phyloP scores from a whole-genome alignment of 805 yeast genomes.

The Dipodascus albidus region DNA sequence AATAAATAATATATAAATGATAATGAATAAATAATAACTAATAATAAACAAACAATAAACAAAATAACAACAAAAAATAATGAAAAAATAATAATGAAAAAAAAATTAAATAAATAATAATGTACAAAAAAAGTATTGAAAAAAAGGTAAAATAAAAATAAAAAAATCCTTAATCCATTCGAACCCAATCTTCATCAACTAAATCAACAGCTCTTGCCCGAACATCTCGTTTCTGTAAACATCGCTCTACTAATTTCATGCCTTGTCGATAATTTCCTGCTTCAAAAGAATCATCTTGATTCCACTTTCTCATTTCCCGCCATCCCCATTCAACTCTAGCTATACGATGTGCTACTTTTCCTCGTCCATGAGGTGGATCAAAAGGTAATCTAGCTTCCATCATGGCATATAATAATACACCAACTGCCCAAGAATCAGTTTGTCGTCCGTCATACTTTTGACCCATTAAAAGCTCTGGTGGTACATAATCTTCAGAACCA shows the following conservation, averaged over 20 bases:
- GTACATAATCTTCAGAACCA: slow-evolving; percentile 93
- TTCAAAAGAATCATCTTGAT: slow-evolving; percentile 17
- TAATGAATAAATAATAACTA: neutral
- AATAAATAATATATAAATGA: neutral
- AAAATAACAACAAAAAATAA: neutral
- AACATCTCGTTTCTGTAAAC: slow-evolving; percentile 38
- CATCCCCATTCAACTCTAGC: slow-evolving; percentile 92
- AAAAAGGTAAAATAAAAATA: neutral
- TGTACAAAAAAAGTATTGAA: neutral
- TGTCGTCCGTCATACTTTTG: slow-evolving; percentile 82
- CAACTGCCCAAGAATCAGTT: slow-evolving; percentile 91
- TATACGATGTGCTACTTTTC: slow-evolving; percentile 70
- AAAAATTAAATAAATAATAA: neutral
- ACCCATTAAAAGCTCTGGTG: slow-evolving; percentile 90
- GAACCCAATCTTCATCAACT: slow-evolving; percentile 27
- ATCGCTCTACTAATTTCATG: slow-evolving; percentile 37
- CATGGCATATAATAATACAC: slow-evolving; percentile 77
- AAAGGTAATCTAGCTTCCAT: slow-evolving; percentile 85
- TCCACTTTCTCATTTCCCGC: slow-evolving; percentile 37
- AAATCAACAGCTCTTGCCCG: slow-evolving; percentile 30
- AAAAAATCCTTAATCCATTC: neutral
- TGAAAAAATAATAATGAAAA: neutral
- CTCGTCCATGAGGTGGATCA: slow-evolving; percentile 56
- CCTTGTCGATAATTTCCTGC: slow-evolving; percentile 26
- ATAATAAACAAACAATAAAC: neutral